A percentile compares a stretch with the other conserved stretches of the same genome.
Conservation (phyloP, 116 monocot species). For the Posidonia oceanica region DNA sequence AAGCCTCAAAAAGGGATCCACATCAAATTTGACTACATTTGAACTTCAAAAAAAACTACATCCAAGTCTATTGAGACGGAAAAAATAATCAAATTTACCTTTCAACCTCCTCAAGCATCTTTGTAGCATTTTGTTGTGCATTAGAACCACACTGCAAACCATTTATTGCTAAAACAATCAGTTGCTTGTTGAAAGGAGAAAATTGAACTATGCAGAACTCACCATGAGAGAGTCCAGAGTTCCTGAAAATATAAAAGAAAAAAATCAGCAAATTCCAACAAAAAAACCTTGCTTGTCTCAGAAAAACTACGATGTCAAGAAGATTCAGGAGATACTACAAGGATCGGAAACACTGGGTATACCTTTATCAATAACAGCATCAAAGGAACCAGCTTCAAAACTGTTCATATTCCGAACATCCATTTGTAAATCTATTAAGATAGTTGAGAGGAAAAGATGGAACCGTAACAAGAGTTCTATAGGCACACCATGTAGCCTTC, state of each 20-base stretch:
- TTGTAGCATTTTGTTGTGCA: constrained; percentile 62
- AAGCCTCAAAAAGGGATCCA: neutral
- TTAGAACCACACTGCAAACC: constrained; percentile 65
- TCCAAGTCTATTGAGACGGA: neutral
- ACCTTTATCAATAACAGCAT: constrained; percentile 98
- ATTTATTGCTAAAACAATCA: constrained; percentile 10
- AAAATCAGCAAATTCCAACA: neutral
- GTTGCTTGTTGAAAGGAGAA: constrained; percentile 4
- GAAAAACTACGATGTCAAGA: neutral
- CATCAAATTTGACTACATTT: neutral
- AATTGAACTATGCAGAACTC: constrained; percentile 23
- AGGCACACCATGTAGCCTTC: neutral
- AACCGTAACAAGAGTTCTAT: neutral
- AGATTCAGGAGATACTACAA: no score
- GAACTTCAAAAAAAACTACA: neutral
- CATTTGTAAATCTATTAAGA: constrained; percentile 60
- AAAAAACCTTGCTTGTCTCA: neutral
- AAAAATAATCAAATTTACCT: constrained; percentile 30
- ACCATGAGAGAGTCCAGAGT: constrained; percentile 96
- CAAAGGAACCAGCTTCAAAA: constrained; percentile 62
- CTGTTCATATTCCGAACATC: constrained; percentile 75
- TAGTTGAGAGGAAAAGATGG: neutral
- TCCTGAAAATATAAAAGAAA: constrained; percentile 51
- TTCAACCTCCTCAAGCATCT: constrained; percentile 85
- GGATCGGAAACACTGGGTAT: neutral